A percentile compares a stretch with the other conserved stretches of the same genome.
phyloP scores from a whole-genome alignment of 768 basidiomycete species.

The Auricularia heimuer region DNA sequence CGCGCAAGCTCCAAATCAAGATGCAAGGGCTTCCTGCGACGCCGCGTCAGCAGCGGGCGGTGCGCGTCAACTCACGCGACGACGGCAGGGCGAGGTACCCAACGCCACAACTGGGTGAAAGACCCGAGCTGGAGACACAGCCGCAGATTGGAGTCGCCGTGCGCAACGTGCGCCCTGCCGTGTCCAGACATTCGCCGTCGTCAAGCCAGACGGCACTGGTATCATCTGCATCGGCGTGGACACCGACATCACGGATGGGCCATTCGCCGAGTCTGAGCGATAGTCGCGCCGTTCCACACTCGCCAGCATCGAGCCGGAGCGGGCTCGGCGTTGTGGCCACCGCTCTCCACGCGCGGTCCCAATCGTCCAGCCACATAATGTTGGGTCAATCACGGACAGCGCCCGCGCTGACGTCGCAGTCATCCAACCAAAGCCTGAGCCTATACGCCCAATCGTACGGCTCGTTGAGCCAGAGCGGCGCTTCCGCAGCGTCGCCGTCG shows the following conservation, averaged over 20 bases:
- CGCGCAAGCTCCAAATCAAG: background rate
- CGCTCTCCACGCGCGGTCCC: no score
- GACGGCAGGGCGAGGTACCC: background rate
- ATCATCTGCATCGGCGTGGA: background rate
- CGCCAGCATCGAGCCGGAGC: no score
- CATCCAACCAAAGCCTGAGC: no score
- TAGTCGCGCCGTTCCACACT: no score
- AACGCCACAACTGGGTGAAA: background rate
- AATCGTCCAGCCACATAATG: no score
- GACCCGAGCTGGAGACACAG: background rate
- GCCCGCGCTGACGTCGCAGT: no score
- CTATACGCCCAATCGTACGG: background rate
- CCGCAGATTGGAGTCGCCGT: background rate
- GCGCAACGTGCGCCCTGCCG: background rate
- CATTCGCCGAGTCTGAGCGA: no score
- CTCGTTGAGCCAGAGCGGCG: background rate
- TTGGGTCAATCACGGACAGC: no score
- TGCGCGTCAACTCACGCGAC: background rate
- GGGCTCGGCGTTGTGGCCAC: no score
- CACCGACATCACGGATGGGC: background rate
- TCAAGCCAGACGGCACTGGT: background rate
- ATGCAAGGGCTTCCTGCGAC: background rate
- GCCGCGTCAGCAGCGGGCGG: background rate
- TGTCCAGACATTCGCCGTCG: background rate
- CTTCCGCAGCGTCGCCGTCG: background rate